These are phyloP conservation scores for Blastomyces percursus DNA, from an alignment of 2,329 filamentous ascomycete species.

Conservation along the genomic window DNA sequence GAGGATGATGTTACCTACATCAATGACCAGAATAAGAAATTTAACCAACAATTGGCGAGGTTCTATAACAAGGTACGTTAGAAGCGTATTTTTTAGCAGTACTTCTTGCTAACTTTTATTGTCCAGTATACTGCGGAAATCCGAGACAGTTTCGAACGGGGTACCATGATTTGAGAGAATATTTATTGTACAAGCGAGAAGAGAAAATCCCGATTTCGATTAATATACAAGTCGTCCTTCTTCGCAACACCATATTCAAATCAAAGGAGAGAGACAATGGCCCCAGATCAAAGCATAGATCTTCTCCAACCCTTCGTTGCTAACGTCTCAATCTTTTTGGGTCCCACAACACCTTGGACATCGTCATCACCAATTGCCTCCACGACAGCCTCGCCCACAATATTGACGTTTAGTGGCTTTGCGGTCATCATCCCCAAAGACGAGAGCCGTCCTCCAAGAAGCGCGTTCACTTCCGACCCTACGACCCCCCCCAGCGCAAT, in stretches of 20 bases:
- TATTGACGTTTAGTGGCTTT: constrained; percentile 78
- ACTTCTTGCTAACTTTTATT: constrained; percentile 5
- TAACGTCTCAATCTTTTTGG: constrained; percentile 67
- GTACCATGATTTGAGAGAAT: constrained; percentile 69
- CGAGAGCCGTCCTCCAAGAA: constrained; percentile 65
- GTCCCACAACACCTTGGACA: constrained; percentile 65
- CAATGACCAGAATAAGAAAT: constrained; percentile 99
- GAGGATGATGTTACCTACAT: constrained; percentile 94
- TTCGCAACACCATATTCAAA: not conserved
- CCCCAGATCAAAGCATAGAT: constrained; percentile 59
- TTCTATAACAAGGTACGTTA: constrained; percentile 78
- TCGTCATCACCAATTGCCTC: constrained; percentile 68
- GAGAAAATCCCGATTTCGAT: not conserved
- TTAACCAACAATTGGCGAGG: constrained; percentile 89
- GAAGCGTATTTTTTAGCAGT: constrained; percentile 4
- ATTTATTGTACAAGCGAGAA: constrained; percentile 6
- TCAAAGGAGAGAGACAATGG: not conserved
- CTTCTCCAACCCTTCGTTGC: constrained; percentile 79
- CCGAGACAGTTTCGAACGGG: constrained; percentile 91
- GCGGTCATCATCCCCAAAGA: constrained; percentile 72
- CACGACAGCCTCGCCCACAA: constrained; percentile 79
- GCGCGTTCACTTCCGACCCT: constrained; percentile 63
- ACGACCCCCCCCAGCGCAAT: constrained; percentile 67
- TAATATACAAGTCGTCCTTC: constrained; percentile 4
- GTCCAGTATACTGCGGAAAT: constrained; percentile 81